Evolutionary conservation across 2,329 filamentous ascomycete genomes (phyloP).

Genomic region (Phialophora tarda): DNA sequence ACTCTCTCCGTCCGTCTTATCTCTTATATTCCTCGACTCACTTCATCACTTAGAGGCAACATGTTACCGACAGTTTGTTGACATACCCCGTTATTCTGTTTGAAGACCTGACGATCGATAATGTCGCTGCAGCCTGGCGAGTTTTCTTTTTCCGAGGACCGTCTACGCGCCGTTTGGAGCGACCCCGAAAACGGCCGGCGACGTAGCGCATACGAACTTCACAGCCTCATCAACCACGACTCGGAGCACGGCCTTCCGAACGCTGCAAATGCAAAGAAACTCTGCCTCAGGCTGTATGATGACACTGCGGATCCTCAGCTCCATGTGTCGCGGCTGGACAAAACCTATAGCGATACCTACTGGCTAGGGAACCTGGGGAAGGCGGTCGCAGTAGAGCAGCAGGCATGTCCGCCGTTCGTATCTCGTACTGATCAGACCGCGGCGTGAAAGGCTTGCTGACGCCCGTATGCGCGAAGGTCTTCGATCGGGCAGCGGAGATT

Average conservation of each 20-base stretch:
- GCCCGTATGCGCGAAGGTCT: not conserved
- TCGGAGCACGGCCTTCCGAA: slow-evolving; percentile 1
- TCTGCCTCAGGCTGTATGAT: not conserved
- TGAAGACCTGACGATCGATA: not conserved
- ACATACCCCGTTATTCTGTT: not conserved
- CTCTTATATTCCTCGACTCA: not conserved
- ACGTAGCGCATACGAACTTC: not conserved
- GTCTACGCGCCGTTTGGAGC: not conserved
- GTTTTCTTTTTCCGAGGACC: not conserved
- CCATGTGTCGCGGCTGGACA: slow-evolving; percentile 13
- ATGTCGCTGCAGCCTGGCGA: not conserved
- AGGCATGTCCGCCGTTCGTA: not conserved
- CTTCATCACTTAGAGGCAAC: not conserved
- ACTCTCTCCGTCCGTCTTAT: too few species aligned
- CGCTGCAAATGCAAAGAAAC: not conserved
- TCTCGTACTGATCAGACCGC: not conserved
- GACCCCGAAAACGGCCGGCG: not conserved
- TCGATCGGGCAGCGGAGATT: not conserved
- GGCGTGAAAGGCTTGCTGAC: not conserved
- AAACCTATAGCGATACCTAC: slow-evolving; percentile 19
- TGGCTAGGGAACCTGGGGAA: slow-evolving; percentile 14
- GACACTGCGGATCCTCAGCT: not conserved
- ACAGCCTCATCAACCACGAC: not conserved
- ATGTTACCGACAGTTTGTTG: not conserved
- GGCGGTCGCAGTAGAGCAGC: slow-evolving; percentile 8